Base-by-base conservation (phyloP, 495 filamentous ascomycete species). In the Recurvomyces mirabilis region DNA sequence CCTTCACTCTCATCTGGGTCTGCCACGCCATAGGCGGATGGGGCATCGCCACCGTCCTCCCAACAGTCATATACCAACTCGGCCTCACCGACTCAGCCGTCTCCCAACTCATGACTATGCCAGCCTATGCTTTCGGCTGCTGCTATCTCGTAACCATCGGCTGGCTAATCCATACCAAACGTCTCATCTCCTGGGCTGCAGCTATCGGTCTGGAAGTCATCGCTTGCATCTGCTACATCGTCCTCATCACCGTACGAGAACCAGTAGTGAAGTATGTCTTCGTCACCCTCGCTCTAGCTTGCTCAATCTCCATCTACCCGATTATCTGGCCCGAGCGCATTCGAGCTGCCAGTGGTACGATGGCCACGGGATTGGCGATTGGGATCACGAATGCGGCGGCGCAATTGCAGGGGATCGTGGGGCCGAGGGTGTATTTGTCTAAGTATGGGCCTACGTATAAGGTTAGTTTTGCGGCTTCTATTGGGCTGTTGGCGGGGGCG, bases 1-100 rank as follows among this genome's bases (percentile, higher is more conserved):
- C 43, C 14, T 46, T 46, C 43, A 46, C 43, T 6, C 12, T 46
- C 21, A 46, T 46, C n/a, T 46, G 43, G 43, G 24, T 46, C 7
- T 46, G 12, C 23, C 43, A 46, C 19, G 31, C 43, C 6, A 46
- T 46, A n/a, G 43, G 43, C 15, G 43, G 43, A 9, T 46, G 43
- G 43, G 43, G 43, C 14, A 19, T 46, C 11, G 13, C 12, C 5
- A 46, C 43, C 9, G 43, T 46, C n/a, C 43, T 46, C 32, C 43
- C 43, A 15, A 46, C 43, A 3, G 43, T 46, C 18, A 46, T 46
- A 21, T 18, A 37, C 14, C 32, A 46, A 7, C 33, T 46, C 11
- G 43, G 43, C n/a, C 28, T 46, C 32, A 46, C 43, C 4, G 43
- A 28, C 13, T 37, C 32, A 25, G 43, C 43, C 4, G 33, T 25